Base-by-base conservation (phyloP, 2,329 filamentous ascomycete species). In the Paracoccidioides brasiliensis region DNA sequence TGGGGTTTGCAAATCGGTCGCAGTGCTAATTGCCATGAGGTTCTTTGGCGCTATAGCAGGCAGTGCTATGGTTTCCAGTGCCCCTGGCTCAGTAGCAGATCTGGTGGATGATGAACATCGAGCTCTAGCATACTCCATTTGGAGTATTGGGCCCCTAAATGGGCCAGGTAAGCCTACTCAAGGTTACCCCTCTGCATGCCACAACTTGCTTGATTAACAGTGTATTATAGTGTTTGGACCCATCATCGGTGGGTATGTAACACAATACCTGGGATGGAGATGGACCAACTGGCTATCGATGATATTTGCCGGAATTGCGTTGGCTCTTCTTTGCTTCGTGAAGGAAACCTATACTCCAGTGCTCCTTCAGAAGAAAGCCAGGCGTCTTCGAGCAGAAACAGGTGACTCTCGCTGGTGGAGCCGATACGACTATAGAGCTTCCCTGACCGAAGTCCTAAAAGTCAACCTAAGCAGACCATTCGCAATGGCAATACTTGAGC, bases 261-360 rank as follows among this genome's bases (percentile, higher is more conserved):
- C 75, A 4, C 66, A 76, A 56, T 74, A 74, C 59, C 74, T 93
- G 2, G 89, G 88, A 9, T 96, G 90, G 90, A 75, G 90, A 35
- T 95, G 89, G 88, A 85, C 84, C 41, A 86, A 87, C 64, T 95
- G 88, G 86, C 77, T 93, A 22, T 80, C 84, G 7, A 71, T 91
- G 64, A 90, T 94, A 53, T 76, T 88, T 8, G 79, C 80, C 0
- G 87, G 80, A 0, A 75, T 78, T 0, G 81, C 81, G 0, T 79
- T 83, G 56, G 58, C 78, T 22, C 71, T 84, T 60, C 78, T 88
- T 61, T 65, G 76, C 2, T 74, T 79, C 1, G 75, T 86, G 50
- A 80, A 80, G 58, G 89, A 95, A 70, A 91, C 88, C 0, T 94
- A 94, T 63, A 79, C 82, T 0, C 88, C 88, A 0, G 77, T 77